Conservation (phyloP, 371 early-diverging fungal genomes). For the Rhizopus arrhizus region DNA sequence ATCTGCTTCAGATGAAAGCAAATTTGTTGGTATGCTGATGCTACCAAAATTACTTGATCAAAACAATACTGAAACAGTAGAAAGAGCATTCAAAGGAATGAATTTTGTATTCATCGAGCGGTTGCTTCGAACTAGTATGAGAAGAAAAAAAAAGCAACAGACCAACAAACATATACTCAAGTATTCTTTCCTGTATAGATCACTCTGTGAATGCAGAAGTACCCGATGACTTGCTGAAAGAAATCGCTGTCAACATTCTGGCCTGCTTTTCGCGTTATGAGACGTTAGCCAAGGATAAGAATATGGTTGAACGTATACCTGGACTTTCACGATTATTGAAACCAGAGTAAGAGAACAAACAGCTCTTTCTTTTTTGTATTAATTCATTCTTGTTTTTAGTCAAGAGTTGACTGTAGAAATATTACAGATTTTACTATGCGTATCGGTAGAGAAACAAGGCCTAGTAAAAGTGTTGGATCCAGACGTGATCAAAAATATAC, state of each 20-base stretch:
- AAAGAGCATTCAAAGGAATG: slow-evolving; percentile 51
- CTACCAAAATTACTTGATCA: slow-evolving; percentile 51
- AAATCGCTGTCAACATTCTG: slow-evolving; percentile 52
- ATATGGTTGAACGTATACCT: slow-evolving; percentile 47
- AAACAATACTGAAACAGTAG: slow-evolving; percentile 34
- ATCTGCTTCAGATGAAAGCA: slow-evolving; percentile 51
- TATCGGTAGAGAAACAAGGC: slow-evolving; percentile 41
- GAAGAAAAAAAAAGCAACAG: neutral
- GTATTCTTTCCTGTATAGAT: slow-evolving; percentile 6
- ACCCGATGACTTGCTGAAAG: slow-evolving; percentile 43
- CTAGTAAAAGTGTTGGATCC: slow-evolving; percentile 46
- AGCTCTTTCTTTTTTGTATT: neutral
- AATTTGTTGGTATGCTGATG: slow-evolving; percentile 59
- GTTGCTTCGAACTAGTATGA: slow-evolving; percentile 43
- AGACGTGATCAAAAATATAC: slow-evolving; percentile 40
- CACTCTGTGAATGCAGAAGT: slow-evolving; percentile 31
- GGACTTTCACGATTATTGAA: slow-evolving; percentile 39
- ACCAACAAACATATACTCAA: neutral
- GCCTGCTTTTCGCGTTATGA: slow-evolving; percentile 47
- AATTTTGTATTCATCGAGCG: slow-evolving; percentile 57
- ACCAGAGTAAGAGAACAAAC: slow-evolving; percentile 26
- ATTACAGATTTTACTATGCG: slow-evolving; percentile 37
- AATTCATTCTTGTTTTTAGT: slow-evolving; percentile 10
- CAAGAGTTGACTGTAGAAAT: slow-evolving; percentile 37
- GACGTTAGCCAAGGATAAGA: slow-evolving; percentile 29